Evolutionary conservation across 2,329 filamentous ascomycete species (phyloP), one percentile per base, ranked within the genome.

Genomic region (Aspergillus amoenus): DNA sequence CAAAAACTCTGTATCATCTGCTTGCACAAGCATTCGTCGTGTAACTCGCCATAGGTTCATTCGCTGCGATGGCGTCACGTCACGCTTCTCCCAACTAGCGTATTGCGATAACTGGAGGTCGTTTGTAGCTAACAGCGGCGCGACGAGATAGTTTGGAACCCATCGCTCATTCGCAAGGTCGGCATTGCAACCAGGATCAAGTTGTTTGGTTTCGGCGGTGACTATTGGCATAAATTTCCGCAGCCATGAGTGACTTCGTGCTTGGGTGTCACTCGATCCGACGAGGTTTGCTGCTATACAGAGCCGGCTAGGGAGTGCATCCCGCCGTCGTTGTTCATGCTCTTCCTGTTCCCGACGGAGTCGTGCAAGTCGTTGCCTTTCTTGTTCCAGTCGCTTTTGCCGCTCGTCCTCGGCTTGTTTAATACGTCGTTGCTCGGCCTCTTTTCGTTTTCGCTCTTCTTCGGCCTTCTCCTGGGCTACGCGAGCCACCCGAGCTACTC

Each of bases 91-190:
- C 73, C 77, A 79, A 58, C 72, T 75, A 37, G 76, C 69, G 65
- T 78, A 81, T 60, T 79, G 77, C 32, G 76, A 76, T 45, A 81
- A 70, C 54, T 79, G 76, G 37, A 81, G 70, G 61, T 81, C 79
- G 58, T 79, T 80, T 8, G 78, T 79, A 37, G 75, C 78, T 52
- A 81, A 69, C 43, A 81, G 63, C 42, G 77, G 77, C 30, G 79
- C 79, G 61, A 78, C 76, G 61, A 80, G 70, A 61, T 78, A 79
- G 55, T 81, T 81, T 21, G 77, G 75, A 60, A 81, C 72, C 78
- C 79, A 81, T 63, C 71, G 70, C 56, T 81, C 79, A 24, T 76
- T 69, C 15, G 72, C 73, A 37, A 73, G 53, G 32, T 76, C 71
- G 17, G 57, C 52, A 17, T 65, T 64, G 64, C 74, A 78, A 22